Base-by-base conservation (phyloP, 2,329 filamentous ascomycete genomes). In the Fusarium papillatum region DNA sequence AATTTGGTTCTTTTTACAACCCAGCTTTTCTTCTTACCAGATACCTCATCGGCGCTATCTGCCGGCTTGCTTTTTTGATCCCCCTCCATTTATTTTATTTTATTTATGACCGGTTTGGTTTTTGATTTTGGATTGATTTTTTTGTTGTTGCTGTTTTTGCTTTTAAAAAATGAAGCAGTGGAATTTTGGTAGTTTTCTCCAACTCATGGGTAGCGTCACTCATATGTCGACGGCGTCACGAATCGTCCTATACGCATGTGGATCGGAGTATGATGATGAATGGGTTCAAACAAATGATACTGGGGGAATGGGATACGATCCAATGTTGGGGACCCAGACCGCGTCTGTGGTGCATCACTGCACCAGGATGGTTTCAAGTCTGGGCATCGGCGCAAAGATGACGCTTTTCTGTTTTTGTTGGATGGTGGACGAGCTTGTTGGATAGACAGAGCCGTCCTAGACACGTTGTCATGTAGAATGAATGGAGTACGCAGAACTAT, bases 241-340 rank as follows among this genome's bases (percentile, higher is more conserved):
- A 77, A 71, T 69, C 77, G 66, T 78, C 75, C 72, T 78, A 74
- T 72, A 78, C 76, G 78, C 78, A 80, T 80, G 74, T 75, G 77
- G 73, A 79, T 73, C 70, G 78, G 80, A 82, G 80, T 82, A 48
- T 48, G 43, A 79, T 69, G 75, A 80, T 75, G 75, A 71, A 64
- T 76, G 60, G 75, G 72, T 75, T 76, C 72, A 76, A 74, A 66
- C 55, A 59, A 72, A 73, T 63, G 68, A 75, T 73, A 78, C 53
- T 70, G 75, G 67, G 67, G 70, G 66, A 68, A 74, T 64, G 76
- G 73, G 69, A 72, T 72, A 75, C 71, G 75, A 79, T 78, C 74
- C 78, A 78, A 77, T 69, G 63, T 73, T 76, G 66, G 63, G 38
- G 38, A 38, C 60, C 46, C 64, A 59, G 60, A 50, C 41, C 57